A percentile compares a stretch with the other conserved stretches of the same genome.
Conservation (phyloP, 23 red algal species). For the Gracilaria vermiculophylla region DNA sequence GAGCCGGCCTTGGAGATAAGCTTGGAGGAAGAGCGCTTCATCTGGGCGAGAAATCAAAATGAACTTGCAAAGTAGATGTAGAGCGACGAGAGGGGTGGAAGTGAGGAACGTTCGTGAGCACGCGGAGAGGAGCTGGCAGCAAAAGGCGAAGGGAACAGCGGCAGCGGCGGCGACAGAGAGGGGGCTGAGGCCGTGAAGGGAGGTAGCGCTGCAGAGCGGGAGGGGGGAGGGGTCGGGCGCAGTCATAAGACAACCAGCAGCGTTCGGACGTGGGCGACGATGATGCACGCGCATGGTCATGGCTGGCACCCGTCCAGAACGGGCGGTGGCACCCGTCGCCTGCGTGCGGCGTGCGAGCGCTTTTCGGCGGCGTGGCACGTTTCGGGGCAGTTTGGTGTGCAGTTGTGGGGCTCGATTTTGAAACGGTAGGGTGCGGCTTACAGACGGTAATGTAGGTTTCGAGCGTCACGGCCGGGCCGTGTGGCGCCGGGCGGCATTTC, state of each 20-base stretch:
- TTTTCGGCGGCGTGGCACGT: not conserved
- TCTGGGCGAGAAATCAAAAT: too few species aligned
- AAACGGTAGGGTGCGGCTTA: not conserved
- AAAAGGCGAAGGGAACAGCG: too few species aligned
- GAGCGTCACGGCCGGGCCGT: too few species aligned
- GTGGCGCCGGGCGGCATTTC: too few species aligned
- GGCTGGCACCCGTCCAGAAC: slow-evolving; percentile 24
- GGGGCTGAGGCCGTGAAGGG: not conserved
- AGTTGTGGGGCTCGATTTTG: not conserved
- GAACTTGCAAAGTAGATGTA: not conserved
- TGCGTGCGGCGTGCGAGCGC: not conserved
- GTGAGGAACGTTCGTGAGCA: not conserved
- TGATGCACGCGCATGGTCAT: slow-evolving; percentile 22
- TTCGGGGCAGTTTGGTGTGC: not conserved
- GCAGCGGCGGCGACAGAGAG: not conserved
- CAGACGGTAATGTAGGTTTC: too few species aligned
- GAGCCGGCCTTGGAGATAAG: slow-evolving; percentile 77
- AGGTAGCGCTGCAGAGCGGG: not conserved
- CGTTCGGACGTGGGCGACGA: not conserved
- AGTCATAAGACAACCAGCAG: not conserved
- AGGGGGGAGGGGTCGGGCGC: not conserved
- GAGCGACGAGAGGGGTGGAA: not conserved
- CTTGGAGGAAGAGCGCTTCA: slow-evolving; percentile 80
- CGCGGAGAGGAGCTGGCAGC: not conserved
- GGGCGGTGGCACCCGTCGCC: not conserved